Conservation (phyloP, 352 stramenopile species). For the Sclerospora graminicola region DNA sequence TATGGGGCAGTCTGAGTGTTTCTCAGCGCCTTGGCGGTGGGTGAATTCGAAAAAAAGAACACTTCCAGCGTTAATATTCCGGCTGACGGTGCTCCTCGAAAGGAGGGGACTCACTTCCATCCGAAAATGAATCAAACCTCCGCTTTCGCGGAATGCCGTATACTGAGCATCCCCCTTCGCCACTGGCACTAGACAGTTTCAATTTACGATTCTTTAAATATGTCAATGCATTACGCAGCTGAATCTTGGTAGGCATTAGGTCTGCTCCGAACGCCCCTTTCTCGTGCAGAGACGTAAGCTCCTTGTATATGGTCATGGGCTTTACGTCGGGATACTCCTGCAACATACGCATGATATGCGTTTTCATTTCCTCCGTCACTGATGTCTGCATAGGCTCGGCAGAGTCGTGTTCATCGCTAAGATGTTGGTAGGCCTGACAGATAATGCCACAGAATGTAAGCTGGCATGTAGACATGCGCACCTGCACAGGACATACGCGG, state of each 20-base stretch:
- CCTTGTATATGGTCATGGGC: conserved; percentile 70
- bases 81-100: conserved; percentile 44
- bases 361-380: conserved; percentile 72
- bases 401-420: conserved; percentile 68
- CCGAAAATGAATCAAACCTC: conserved; percentile 39
- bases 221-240: conserved; percentile 68
- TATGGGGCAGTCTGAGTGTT: too few relatives aligned
- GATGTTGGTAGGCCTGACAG: conserved; percentile 67
- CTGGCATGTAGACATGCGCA: conserved; percentile 77
- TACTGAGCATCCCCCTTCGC: conserved; percentile 5
- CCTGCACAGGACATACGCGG: conserved; percentile 49
- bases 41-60: background rate
- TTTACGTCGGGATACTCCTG: conserved; percentile 53
- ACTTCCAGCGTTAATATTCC: conserved; percentile 21
- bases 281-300: conserved; percentile 44
- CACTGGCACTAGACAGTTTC: conserved; percentile 20
- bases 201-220: conserved; percentile 74
- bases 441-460: conserved; percentile 61
- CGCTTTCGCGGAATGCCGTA: conserved; percentile 26
- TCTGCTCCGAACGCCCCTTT: conserved; percentile 48
- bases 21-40: too few relatives aligned
- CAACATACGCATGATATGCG: conserved; percentile 57
- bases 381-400: conserved; percentile 59
- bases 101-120: conserved; percentile 43
- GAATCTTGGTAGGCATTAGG: conserved; percentile 77